Percentiles rank a stretch among this genome's conserved stretches.
Evolutionary conservation across 2,329 filamentous ascomycete genomes (phyloP).

Genomic region (Neonectria coccinea): DNA sequence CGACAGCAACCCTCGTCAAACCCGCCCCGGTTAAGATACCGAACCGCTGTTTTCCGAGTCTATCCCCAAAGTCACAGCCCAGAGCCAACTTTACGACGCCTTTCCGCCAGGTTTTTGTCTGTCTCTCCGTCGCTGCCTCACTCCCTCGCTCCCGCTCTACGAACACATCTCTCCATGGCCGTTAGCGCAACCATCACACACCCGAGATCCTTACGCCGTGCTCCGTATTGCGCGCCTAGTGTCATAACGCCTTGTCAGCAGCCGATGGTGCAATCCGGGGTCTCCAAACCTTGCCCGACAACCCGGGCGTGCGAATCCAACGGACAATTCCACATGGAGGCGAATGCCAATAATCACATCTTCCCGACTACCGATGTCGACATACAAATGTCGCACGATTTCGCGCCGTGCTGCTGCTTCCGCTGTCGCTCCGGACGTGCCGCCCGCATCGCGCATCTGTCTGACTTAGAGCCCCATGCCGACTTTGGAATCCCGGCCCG

Average conservation of each 20-base stretch:
- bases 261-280: conserved; percentile 47
- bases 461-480: conserved; percentile 11
- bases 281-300: conserved; percentile 36
- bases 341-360: conserved; percentile 37
- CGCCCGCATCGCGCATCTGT: conserved; percentile 14
- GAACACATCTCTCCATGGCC: too few species aligned
- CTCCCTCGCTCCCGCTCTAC: background rate
- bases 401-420: conserved; percentile 17
- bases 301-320: conserved; percentile 24
- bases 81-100: background rate
- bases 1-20: background rate
- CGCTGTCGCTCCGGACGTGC: conserved; percentile 24
- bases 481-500: conserved; percentile 26
- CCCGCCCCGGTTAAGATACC: background rate
- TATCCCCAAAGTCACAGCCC: background rate
- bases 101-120: background rate
- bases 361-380: conserved; percentile 43
- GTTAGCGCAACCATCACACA: conserved; percentile 19
- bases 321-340: conserved; percentile 23
- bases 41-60: conserved; percentile 6
- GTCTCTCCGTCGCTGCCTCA: background rate
- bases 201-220: conserved; percentile 3
- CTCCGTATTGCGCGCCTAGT: conserved; percentile 28
- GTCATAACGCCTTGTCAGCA: conserved; percentile 47
- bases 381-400: conserved; percentile 41